Evolutionary conservation across 192 early-diverging fungal genomes (phyloP).

Genomic region (Globomyces pollinis-pini): DNA sequence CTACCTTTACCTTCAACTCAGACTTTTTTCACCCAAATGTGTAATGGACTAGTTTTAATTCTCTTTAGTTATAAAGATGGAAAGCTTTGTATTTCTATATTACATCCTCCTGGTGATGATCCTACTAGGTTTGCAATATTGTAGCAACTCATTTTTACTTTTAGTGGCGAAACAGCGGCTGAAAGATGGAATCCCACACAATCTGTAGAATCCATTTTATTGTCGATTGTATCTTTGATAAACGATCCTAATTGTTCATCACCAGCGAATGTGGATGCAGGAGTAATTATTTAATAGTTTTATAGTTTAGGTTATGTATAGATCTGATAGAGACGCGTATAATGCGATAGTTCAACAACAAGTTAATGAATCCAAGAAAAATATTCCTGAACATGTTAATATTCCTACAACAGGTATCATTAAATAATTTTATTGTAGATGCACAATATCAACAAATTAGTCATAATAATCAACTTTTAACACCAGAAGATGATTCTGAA

Average conservation of each 20-base stretch:
- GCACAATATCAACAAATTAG: slow-evolving; percentile 31
- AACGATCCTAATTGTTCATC: slow-evolving; percentile 48
- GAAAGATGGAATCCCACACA: slow-evolving; percentile 83
- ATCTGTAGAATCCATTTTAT: slow-evolving; percentile 41
- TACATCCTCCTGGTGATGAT: slow-evolving; percentile 52
- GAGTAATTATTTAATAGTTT: slow-evolving; percentile 29
- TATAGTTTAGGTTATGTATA: slow-evolving; percentile 27
- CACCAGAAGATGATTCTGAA: slow-evolving; percentile 35
- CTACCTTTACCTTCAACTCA: slow-evolving; percentile 44
- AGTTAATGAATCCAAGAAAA: slow-evolving; percentile 42
- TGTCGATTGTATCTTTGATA: slow-evolving; percentile 44
- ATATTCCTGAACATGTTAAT: slow-evolving; percentile 43
- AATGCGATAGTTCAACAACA: slow-evolving; percentile 32
- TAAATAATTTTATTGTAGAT: slow-evolving; percentile 15
- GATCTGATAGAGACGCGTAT: slow-evolving; percentile 34
- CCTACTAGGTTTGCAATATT: slow-evolving; percentile 35
- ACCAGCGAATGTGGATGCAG: slow-evolving; percentile 56
- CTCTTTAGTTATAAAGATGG: slow-evolving; percentile 36
- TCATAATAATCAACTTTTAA: slow-evolving; percentile 3
- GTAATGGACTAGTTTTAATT: not conserved
- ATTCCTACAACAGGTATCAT: slow-evolving; percentile 38
- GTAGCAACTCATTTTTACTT: not conserved
- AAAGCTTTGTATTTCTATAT: slow-evolving; percentile 51
- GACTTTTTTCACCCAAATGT: slow-evolving; percentile 50
- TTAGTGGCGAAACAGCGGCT: slow-evolving; percentile 60